Conservation (phyloP, 495 filamentous ascomycete genomes). For the Neurospora hispaniola region DNA sequence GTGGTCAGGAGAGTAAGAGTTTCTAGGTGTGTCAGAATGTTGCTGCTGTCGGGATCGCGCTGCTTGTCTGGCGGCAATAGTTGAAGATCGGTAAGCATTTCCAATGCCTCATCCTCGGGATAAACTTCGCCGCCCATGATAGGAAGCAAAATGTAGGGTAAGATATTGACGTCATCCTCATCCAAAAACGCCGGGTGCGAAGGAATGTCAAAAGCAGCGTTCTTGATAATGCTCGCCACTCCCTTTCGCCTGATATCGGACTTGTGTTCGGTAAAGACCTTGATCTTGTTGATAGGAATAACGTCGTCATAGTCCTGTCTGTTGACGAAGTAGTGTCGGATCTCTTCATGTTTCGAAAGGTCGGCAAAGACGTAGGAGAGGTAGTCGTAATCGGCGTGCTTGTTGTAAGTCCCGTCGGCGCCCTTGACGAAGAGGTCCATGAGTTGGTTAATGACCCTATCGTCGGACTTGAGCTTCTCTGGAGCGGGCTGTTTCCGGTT, state of each 20-base stretch:
- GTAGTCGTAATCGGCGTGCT: constrained; percentile 82
- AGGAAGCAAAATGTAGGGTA: constrained; percentile 76
- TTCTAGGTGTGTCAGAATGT: constrained; percentile 79
- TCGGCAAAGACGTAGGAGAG: constrained; percentile 90
- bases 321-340: constrained; percentile 64
- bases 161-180: constrained; percentile 61
- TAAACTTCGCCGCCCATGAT: constrained; percentile 50
- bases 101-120: constrained; percentile 63
- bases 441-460: constrained; percentile 73
- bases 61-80: constrained; percentile 78
- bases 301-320: constrained; percentile 65
- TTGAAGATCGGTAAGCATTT: constrained; percentile 79
- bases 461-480: constrained; percentile 51
- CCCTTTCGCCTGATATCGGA: constrained; percentile 72
- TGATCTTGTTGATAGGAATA: constrained; percentile 78
- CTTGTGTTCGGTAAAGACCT: constrained; percentile 83
- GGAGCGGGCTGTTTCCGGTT: constrained; percentile 51
- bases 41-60: constrained; percentile 61
- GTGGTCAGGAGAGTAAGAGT: constrained; percentile 75
- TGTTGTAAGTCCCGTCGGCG: constrained; percentile 68
- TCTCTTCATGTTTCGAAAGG: constrained; percentile 63
- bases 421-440: constrained; percentile 95
- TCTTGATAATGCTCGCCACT: constrained; percentile 88
- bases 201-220: constrained; percentile 60
- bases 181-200: constrained; percentile 59